phyloP scores from a whole-genome alignment of 176 grass and related monocot genomes.

The Musa troglodytarum region DNA sequence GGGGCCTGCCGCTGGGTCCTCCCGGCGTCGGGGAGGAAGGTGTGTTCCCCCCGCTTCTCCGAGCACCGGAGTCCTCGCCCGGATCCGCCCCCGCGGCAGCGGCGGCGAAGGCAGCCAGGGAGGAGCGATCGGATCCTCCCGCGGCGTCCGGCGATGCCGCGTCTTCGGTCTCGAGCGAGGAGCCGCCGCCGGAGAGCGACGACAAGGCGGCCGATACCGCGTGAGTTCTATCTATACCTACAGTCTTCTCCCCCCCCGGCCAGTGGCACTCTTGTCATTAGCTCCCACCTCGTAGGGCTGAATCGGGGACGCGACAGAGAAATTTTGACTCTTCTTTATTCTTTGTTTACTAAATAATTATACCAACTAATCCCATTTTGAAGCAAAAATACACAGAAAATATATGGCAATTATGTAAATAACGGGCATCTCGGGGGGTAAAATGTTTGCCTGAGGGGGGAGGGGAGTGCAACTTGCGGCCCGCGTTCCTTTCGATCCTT shows the following conservation, averaged over 20 bases:
- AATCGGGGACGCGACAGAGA: neutral
- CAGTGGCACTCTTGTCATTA: neutral
- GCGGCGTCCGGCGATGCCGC: neutral
- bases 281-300: neutral
- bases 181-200: neutral
- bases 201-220: neutral
- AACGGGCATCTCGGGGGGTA: neutral
- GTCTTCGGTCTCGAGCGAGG: slow-evolving; percentile 3
- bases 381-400: neutral
- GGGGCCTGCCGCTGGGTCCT: neutral
- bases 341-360: neutral
- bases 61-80: neutral
- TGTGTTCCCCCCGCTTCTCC: neutral
- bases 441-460: neutral
- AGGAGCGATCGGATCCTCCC: neutral
- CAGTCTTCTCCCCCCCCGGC: neutral
- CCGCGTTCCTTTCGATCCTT: neutral
- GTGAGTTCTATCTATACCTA: neutral
- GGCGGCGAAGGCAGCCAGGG: neutral
- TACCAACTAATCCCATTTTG: too few relatives aligned
- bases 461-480: neutral
- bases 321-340: neutral
- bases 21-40: neutral
- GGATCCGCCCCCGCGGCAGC: neutral
- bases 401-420: neutral